These are phyloP conservation scores for Backusella macrospora DNA, from an alignment of 192 early-diverging fungal genomes.

Conservation along the genomic window DNA sequence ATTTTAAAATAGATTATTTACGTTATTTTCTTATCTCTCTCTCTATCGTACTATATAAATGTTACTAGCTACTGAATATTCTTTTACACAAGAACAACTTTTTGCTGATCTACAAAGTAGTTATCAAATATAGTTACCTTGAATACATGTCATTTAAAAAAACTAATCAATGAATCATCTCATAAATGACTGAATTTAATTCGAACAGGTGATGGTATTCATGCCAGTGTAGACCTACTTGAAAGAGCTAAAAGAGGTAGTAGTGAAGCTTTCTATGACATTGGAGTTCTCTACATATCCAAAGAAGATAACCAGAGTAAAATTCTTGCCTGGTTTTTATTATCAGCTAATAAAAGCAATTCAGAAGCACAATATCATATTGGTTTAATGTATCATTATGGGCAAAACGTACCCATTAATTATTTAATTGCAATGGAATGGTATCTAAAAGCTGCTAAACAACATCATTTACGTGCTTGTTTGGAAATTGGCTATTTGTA, in stretches of 20 bases:
- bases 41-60: too few relatives aligned
- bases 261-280: neutral
- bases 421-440: neutral
- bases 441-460: neutral
- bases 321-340: neutral
- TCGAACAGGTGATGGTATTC: too few relatives aligned
- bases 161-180: too few relatives aligned
- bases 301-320: neutral
- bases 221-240: neutral
- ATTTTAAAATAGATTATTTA: too few relatives aligned
- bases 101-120: too few relatives aligned
- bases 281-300: neutral
- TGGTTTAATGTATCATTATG: conserved; percentile 2
- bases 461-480: neutral
- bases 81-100: too few relatives aligned
- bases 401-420: neutral
- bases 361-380: neutral
- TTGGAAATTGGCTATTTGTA: neutral
- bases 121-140: too few relatives aligned
- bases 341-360: neutral
- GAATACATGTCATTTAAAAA: too few relatives aligned
- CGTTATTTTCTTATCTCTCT: too few relatives aligned
- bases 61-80: too few relatives aligned
- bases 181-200: too few relatives aligned
- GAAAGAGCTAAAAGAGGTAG: neutral